A percentile compares a stretch with the other conserved stretches of the same genome.
Conservation (phyloP, 1,139 yeast genomes). For the Yamadazyma blattariae region DNA sequence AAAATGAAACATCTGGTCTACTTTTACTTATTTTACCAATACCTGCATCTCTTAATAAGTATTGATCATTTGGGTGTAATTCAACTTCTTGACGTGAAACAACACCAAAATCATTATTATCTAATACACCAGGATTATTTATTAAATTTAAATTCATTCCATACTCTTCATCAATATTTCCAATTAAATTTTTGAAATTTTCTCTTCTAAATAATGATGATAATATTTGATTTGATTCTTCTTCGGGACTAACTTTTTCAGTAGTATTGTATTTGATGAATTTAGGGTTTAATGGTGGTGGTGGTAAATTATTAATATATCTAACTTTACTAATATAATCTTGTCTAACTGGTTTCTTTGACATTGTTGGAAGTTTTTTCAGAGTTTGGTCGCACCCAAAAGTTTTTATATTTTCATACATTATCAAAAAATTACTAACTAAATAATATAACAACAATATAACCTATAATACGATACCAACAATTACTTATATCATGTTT, state of each 20-base stretch:
- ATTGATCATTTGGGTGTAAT: slow-evolving; percentile 75
- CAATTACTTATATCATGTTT: too few species aligned
- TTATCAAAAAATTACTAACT: not conserved
- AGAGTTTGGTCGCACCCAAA: slow-evolving; percentile 4
- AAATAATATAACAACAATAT: not conserved
- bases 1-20: slow-evolving; percentile 70
- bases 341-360: slow-evolving; percentile 54
- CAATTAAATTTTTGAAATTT: slow-evolving; percentile 63
- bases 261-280: slow-evolving; percentile 56
- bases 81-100: slow-evolving; percentile 24
- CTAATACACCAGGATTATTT: slow-evolving; percentile 66
- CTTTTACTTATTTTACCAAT: slow-evolving; percentile 47
- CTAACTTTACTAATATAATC: slow-evolving; percentile 87
- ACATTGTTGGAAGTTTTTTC: slow-evolving; percentile 3
- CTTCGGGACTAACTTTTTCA: slow-evolving; percentile 36
- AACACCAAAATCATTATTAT: slow-evolving; percentile 51
- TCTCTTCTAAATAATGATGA: slow-evolving; percentile 76
- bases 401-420: too few species aligned
- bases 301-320: slow-evolving; percentile 84
- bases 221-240: slow-evolving; percentile 61
- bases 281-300: slow-evolving; percentile 92
- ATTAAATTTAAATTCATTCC: slow-evolving; percentile 83
- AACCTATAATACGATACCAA: not conserved
- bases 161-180: slow-evolving; percentile 63
- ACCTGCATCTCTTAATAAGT: slow-evolving; percentile 77